These are phyloP conservation scores for Ajuga reptans DNA, from an alignment of 305 asterid genomes.

Conservation along the genomic window DNA sequence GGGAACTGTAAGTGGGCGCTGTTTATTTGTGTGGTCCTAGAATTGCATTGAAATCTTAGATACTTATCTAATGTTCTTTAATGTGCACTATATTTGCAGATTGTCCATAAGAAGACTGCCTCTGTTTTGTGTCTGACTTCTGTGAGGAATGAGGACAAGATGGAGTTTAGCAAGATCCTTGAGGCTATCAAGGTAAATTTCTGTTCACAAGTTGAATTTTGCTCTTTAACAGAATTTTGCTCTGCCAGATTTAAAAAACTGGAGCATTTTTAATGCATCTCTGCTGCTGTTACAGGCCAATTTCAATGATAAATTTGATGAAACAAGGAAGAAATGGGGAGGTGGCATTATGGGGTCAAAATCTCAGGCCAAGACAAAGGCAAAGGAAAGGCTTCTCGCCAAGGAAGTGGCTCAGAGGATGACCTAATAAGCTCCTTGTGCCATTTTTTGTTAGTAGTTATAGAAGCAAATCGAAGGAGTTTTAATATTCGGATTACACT, in stretches of 20 bases:
- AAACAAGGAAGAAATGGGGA: slow-evolving; percentile 85
- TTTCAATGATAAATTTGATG: slow-evolving; percentile 76
- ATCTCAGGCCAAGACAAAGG: slow-evolving; percentile 85
- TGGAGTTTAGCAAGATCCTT: slow-evolving; percentile 71
- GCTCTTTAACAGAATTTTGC: not conserved
- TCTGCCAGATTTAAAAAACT: not conserved
- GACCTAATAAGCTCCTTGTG: slow-evolving; percentile 22
- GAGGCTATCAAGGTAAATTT: slow-evolving; percentile 83
- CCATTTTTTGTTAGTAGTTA: not conserved
- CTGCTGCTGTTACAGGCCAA: slow-evolving; percentile 47
- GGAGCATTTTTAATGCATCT: not conserved
- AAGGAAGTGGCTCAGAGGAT: slow-evolving; percentile 86
- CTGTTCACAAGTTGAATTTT: not conserved
- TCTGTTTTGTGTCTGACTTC: slow-evolving; percentile 78
- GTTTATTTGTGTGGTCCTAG: too few relatives aligned
- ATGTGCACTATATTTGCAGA: slow-evolving; percentile 31
- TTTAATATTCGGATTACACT: not conserved
- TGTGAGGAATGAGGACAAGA: slow-evolving; percentile 85
- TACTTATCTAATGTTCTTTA: not conserved
- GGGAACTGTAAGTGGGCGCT: slow-evolving; percentile 56
- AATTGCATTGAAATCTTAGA: not conserved
- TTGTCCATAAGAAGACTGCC: slow-evolving; percentile 84
- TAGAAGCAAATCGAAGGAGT: slow-evolving; percentile 3
- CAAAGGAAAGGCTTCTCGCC: slow-evolving; percentile 64
- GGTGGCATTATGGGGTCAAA: slow-evolving; percentile 93